Evolutionary conservation across 169 alveolate genomes (phyloP).

Genomic region (Theileria sp.): DNA sequence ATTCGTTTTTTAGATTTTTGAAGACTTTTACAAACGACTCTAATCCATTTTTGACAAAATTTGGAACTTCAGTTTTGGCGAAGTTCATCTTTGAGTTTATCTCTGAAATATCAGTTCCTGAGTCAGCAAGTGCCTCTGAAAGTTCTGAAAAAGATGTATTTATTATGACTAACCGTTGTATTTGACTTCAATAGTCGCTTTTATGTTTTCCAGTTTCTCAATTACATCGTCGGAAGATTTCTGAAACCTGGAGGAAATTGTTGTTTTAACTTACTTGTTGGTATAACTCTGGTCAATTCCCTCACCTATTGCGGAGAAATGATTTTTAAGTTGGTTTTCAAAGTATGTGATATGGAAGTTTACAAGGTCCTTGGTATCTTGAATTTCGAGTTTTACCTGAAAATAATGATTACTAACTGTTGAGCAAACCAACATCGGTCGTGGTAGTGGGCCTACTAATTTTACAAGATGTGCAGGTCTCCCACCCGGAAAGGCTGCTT

Average conservation of each 20-base stretch:
- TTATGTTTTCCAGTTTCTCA: constrained; percentile 34
- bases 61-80: constrained; percentile 20
- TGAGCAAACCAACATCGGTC: constrained; percentile 8
- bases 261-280: not conserved
- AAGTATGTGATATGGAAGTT: constrained; percentile 54
- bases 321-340: constrained; percentile 13
- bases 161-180: constrained; percentile 26
- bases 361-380: constrained; percentile 54
- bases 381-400: constrained; percentile 34
- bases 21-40: constrained; percentile 23
- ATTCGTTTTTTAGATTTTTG: constrained; percentile 17
- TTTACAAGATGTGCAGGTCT: constrained; percentile 12
- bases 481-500: constrained; percentile 35
- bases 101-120: not conserved
- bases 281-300: constrained; percentile 34
- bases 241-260: constrained; percentile 15
- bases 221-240: constrained; percentile 42
- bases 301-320: constrained; percentile 14
- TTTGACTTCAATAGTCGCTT: constrained; percentile 41
- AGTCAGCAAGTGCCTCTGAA: not conserved
- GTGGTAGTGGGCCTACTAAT: not conserved
- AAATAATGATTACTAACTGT: not conserved
- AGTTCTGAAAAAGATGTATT: not conserved
- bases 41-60: constrained; percentile 48
- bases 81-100: not conserved